Evolutionary conservation across 495 filamentous ascomycete genomes (phyloP).

Genomic region (Lophiotrema nucula): DNA sequence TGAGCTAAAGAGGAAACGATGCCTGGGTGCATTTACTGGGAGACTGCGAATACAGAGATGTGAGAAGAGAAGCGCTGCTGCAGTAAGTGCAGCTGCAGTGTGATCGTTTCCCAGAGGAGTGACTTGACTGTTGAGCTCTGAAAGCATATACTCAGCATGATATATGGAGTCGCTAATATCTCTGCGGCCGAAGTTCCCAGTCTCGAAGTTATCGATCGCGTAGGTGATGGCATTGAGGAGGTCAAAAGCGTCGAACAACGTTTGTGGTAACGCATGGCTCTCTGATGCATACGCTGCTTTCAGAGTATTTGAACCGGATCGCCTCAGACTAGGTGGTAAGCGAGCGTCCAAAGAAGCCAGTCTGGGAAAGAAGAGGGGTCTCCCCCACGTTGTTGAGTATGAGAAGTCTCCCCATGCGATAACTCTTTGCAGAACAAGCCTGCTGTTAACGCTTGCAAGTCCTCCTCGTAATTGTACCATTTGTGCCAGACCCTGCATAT

Average conservation of each 20-base stretch:
- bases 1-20: neutral
- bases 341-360: neutral
- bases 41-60: constrained; percentile 2
- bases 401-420: constrained; percentile 9
- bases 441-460: neutral
- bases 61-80: constrained; percentile 6
- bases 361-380: neutral
- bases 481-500: neutral
- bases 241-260: neutral
- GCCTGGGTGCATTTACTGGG: neutral
- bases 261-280: neutral
- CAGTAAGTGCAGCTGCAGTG: neutral
- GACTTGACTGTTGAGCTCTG: neutral
- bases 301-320: neutral
- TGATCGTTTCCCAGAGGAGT: neutral
- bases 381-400: constrained; percentile 6
- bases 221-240: neutral
- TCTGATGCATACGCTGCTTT: neutral
- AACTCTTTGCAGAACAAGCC: constrained; percentile 4
- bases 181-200: neutral
- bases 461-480: constrained; percentile 5
- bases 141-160: constrained; percentile 1
- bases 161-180: constrained; percentile 5
- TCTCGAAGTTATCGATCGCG: neutral
- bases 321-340: neutral